Percentiles rank a stretch among this genome's conserved stretches.
phyloP scores from a whole-genome alignment of 2,329 filamentous ascomycete genomes.

The Mycosphaerella sp. region DNA sequence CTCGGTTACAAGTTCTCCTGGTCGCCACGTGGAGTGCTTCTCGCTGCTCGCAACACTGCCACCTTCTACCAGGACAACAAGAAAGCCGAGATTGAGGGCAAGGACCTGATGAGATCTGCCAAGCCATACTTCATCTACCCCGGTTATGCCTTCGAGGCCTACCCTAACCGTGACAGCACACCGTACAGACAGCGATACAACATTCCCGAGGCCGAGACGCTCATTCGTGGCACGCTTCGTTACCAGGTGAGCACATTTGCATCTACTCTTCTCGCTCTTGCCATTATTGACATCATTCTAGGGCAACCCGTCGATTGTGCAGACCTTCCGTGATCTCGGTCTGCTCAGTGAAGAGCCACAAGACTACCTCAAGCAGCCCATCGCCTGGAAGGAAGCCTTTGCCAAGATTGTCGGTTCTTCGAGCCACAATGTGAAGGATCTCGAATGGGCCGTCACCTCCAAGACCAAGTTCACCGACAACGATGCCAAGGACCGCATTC shows the following conservation, averaged over 20 bases:
- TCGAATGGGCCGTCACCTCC: conserved; percentile 64
- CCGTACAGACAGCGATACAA: conserved; percentile 81
- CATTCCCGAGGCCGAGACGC: conserved; percentile 85
- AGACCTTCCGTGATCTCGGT: conserved; percentile 78
- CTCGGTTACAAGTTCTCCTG: conserved; percentile 87
- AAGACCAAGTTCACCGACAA: conserved; percentile 66
- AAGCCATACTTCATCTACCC: conserved; percentile 90
- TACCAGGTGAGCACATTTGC: conserved; percentile 44
- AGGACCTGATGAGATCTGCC: conserved; percentile 67
- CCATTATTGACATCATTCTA: conserved; percentile 30
- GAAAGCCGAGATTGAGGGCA: conserved; percentile 46
- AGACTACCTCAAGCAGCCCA: conserved; percentile 55
- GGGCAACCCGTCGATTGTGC: conserved; percentile 87
- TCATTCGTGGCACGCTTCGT: conserved; percentile 76
- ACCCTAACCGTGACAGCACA: conserved; percentile 87
- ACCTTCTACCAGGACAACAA: conserved; percentile 76
- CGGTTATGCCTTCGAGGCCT: conserved; percentile 82
- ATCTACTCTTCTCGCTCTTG: neutral
- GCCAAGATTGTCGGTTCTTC: conserved; percentile 65
- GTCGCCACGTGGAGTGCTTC: conserved; percentile 72
- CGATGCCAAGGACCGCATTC: conserved; percentile 63
- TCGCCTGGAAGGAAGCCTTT: conserved; percentile 79
- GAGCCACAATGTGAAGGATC: conserved; percentile 55
- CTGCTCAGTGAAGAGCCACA: conserved; percentile 70
- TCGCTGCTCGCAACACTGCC: conserved; percentile 80